Percentiles rank a stretch among this genome's conserved stretches.
phyloP scores from a whole-genome alignment of 2,329 filamentous ascomycete genomes.

The Colletotrichum spinosum region DNA sequence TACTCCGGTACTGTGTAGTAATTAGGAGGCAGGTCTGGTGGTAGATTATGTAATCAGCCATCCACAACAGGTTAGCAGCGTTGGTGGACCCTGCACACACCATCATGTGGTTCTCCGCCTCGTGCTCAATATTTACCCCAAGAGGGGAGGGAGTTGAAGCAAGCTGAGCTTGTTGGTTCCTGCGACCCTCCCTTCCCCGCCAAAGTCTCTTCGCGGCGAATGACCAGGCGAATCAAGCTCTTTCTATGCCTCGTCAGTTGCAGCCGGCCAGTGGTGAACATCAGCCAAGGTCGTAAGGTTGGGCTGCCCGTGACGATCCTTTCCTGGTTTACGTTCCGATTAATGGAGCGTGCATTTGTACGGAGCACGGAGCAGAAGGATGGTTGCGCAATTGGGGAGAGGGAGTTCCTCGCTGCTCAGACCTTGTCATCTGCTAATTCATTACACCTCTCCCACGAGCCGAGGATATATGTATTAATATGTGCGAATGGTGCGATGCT shows the following conservation, averaged over 20 bases:
- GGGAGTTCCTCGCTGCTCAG: too few species aligned
- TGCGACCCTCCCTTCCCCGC: not conserved
- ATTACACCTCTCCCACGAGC: too few species aligned
- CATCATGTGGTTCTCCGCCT: not conserved
- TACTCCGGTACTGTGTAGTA: too few species aligned
- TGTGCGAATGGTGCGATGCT: conserved; percentile 22
- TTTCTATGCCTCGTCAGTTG: not conserved
- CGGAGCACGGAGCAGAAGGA: too few species aligned
- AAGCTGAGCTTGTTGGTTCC: conserved; percentile 4
- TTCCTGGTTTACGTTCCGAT: conserved; percentile 2
- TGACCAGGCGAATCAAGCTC: conserved; percentile 1
- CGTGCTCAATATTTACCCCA: not conserved
- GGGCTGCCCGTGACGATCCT: conserved; percentile 1
- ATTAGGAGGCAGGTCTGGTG: not conserved
- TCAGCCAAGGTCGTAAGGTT: conserved; percentile 13
- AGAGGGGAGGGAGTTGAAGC: not conserved
- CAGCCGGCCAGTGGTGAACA: not conserved
- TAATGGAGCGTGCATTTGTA: not conserved
- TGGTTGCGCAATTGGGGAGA: too few species aligned
- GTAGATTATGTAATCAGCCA: not conserved
- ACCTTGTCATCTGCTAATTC: not conserved
- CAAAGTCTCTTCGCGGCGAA: not conserved
- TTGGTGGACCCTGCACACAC: not conserved
- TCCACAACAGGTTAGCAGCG: not conserved
- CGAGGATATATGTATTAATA: not conserved